Conservation (phyloP, 371 early-diverging fungal species). For the Parasitella parasitica region DNA sequence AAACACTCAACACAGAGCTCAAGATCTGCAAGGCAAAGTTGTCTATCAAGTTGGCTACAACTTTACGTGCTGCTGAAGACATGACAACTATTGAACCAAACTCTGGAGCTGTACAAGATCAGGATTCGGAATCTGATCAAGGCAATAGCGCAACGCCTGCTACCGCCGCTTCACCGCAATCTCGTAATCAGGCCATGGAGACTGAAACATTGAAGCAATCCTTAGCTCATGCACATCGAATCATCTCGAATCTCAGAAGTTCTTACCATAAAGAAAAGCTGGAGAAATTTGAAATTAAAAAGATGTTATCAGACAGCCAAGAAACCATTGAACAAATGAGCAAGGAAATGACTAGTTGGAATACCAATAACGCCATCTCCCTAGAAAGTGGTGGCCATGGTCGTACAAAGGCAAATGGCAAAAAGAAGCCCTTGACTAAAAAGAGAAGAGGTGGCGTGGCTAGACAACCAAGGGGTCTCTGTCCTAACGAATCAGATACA, state of each 20-base stretch:
- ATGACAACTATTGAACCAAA: neutral
- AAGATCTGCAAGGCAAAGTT: slow-evolving; percentile 43
- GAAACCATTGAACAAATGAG: slow-evolving; percentile 63
- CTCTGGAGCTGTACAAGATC: neutral
- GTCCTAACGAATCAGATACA: slow-evolving; percentile 7
- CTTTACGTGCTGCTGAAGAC: slow-evolving; percentile 10
- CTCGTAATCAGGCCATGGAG: slow-evolving; percentile 38
- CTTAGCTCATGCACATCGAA: slow-evolving; percentile 49
- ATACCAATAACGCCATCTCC: slow-evolving; percentile 7
- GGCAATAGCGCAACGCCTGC: neutral
- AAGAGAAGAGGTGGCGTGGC: slow-evolving; percentile 18
- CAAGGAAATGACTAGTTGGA: slow-evolving; percentile 37
- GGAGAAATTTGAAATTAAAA: slow-evolving; percentile 63
- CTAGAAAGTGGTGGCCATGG: neutral
- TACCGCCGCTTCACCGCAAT: slow-evolving; percentile 17
- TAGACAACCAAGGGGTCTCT: slow-evolving; percentile 24
- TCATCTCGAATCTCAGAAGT: slow-evolving; percentile 50
- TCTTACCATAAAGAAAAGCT: slow-evolving; percentile 49
- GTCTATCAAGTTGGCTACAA: slow-evolving; percentile 25
- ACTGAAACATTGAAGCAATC: slow-evolving; percentile 50
- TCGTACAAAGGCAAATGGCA: slow-evolving; percentile 4
- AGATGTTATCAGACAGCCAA: slow-evolving; percentile 63
- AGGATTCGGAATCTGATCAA: slow-evolving; percentile 2
- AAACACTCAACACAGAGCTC: slow-evolving; percentile 59
- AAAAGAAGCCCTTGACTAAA: slow-evolving; percentile 11